A percentile compares a stretch with the other conserved stretches of the same genome.
Conservation (phyloP, 2,329 filamentous ascomycete species). For the Cadophora sp. region DNA sequence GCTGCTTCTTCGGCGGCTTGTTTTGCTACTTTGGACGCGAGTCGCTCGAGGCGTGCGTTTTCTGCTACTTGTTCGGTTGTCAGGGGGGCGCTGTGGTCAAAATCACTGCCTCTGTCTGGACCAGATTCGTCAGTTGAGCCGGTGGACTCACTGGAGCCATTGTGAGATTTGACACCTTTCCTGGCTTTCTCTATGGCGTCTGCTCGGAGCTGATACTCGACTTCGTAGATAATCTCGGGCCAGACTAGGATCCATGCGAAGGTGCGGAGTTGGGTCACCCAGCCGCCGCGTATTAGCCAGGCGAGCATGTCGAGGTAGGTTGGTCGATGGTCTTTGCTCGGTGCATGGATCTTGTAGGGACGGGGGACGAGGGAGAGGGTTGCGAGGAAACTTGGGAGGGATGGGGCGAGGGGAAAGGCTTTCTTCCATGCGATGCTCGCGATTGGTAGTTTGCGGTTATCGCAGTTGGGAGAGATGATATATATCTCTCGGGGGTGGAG, state of each 20-base stretch:
- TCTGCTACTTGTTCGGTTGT: conserved; percentile 64
- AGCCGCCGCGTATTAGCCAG: conserved; percentile 90
- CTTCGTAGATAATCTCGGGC: conserved; percentile 81
- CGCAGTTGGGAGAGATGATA: conserved; percentile 88
- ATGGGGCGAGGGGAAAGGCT: conserved; percentile 82
- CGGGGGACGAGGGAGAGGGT: conserved; percentile 81
- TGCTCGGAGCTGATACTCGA: conserved; percentile 73
- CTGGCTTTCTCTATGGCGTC: conserved; percentile 51
- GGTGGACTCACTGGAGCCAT: conserved; percentile 31
- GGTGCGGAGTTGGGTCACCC: conserved; percentile 91
- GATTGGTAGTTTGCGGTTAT: conserved; percentile 72
- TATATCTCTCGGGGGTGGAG: conserved; percentile 90
- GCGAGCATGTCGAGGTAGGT: conserved; percentile 90
- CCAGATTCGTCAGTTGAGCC: conserved; percentile 38
- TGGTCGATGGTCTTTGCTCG: conserved; percentile 84
- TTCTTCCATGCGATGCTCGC: conserved; percentile 77
- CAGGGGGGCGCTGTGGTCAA: conserved; percentile 46
- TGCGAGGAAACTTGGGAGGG: conserved; percentile 86
- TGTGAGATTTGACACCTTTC: conserved; percentile 42
- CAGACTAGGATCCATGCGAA: conserved; percentile 89
- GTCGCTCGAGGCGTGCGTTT: conserved; percentile 64
- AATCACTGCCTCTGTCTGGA: conserved; percentile 29
- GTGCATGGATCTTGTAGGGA: conserved; percentile 83
- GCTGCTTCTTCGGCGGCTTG: conserved; percentile 53
- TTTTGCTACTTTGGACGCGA: conserved; percentile 61